Conservation (phyloP, 805 yeast species). For the Cyberlindnera mycetangii region DNA sequence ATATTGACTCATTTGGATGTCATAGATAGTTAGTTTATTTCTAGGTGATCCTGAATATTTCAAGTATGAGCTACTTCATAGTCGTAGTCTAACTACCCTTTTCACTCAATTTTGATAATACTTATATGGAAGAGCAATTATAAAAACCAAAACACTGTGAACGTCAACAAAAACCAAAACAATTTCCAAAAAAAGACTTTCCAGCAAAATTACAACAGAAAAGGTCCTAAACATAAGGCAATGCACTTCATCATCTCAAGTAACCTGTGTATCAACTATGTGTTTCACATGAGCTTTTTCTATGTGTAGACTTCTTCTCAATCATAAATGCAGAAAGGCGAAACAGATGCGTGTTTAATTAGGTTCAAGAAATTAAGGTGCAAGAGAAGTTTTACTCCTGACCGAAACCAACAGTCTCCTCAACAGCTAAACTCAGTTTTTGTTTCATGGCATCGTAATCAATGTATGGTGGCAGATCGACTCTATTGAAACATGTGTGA, state of each 20-base stretch:
- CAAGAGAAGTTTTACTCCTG: slow-evolving; percentile 62
- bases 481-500: slow-evolving; percentile 98
- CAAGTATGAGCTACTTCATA: too few relatives aligned
- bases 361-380: background rate
- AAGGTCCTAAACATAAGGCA: background rate
- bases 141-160: background rate
- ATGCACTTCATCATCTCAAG: background rate
- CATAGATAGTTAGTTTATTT: too few relatives aligned
- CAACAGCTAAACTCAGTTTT: slow-evolving; percentile 93
- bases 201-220: background rate
- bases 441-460: slow-evolving; percentile 82
- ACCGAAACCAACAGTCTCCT: slow-evolving; percentile 98
- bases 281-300: too few relatives aligned
- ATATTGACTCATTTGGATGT: too few relatives aligned
- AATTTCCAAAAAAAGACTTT: background rate
- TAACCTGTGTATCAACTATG: background rate
- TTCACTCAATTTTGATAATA: too few relatives aligned
- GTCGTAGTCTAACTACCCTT: too few relatives aligned
- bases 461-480: slow-evolving; percentile 91
- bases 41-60: too few relatives aligned
- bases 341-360: background rate
- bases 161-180: background rate
- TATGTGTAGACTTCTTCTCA: background rate
- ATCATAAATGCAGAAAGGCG: background rate
- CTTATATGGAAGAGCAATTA: background rate